Base-by-base conservation (phyloP, 768 basidiomycete species). In the Mycena vulgaris region DNA sequence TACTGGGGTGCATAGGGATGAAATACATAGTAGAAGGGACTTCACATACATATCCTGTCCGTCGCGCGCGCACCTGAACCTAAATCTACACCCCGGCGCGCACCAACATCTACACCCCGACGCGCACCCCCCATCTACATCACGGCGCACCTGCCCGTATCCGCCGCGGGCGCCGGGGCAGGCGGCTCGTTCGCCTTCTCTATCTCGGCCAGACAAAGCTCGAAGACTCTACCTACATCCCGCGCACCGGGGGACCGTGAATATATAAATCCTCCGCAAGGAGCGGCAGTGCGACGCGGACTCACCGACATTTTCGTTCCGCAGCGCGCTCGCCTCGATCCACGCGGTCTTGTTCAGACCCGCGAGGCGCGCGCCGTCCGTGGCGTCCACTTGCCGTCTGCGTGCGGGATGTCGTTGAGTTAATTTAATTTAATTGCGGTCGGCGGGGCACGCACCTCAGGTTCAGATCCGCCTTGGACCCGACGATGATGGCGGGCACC, bases 401-500 rank as follows among this genome's bases (percentile, higher is more conserved):
- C 9, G 71, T 71, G 65, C 75, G 31, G 58, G n/a, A 81, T 75
- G 69, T 77, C 72, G 73, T 71, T 65, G 78, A 23, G 21, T 75
- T 61, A 72, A 73, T 49, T 72, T 76, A 63, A 72, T 62, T 71
- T 72, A 75, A 52, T 27, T 17, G 21, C 6, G 28, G 19, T 21
- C 8, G 23, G 57, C 19, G 30, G n/a, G 55, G 66, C 47, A 85
- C 89, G 66, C 76, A 95, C 96, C 90, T 90, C 72, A 86, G 85
- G 52, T 87, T 83, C 72, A 98, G 83, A 85, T 99, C 97, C 51
- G 87, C 86, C 86, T 98, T 98, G 71, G 97, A 92, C 39, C 96
- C 97, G 56, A 97, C 97, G 71, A 98, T 91, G 49, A 98, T 95
- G 80, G 96, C 96, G 19, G 97, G 95, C 66, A 99, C 92, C 72